Evolutionary conservation across 208 protist species (phyloP), one percentile per base, ranked within the genome.

Genomic region (Leishmania martiniquensis): DNA sequence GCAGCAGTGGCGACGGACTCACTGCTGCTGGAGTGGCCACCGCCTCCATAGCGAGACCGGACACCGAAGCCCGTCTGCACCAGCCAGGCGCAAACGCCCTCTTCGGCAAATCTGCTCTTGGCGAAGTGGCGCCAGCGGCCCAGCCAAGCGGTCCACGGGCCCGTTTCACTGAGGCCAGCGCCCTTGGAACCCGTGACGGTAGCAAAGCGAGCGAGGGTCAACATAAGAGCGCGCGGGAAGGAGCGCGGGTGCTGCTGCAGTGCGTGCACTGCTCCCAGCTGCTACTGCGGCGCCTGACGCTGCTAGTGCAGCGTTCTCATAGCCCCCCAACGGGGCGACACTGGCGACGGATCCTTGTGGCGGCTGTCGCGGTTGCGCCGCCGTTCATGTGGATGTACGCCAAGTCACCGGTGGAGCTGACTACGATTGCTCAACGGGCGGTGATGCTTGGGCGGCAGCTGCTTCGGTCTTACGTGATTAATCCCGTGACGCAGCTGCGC

Each of bases 401-500:
- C n/a, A 84, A 85, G 52, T 85, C 79, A 5, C 79, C 83, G 4
- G 51, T 34, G 15, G 76, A 95, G 73, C n/a, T 95, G 25, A 55
- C 76, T 6, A 44, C 29, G 15, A 45, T 85, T 15, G 76, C 67
- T 32, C 55, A 37, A 17, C 57, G 29, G n/a, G 79, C 83, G 32
- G 79, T 57, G 37, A 51, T 12, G 47, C 39, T 76, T 25, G 59
- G 77, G 59, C 68, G 60, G 34, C 75, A 81, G 37, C n/a, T 95
- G n/a, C 51, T 83, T 42, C 74, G 54, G 39, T 86, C 75, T 52
- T 96, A 94, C 77, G 71, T 93, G 70, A 25, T 89, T 44, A 74
- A 88, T 49, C 90, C 90, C 0, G 51, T 88, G 5, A 25, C 65
- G 70, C 84, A 92, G 76, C 72, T 96, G 72, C 74, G 63, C 17